phyloP scores from a whole-genome alignment of 2,329 filamentous ascomycete genomes.

The Calonectria multiphialidica region DNA sequence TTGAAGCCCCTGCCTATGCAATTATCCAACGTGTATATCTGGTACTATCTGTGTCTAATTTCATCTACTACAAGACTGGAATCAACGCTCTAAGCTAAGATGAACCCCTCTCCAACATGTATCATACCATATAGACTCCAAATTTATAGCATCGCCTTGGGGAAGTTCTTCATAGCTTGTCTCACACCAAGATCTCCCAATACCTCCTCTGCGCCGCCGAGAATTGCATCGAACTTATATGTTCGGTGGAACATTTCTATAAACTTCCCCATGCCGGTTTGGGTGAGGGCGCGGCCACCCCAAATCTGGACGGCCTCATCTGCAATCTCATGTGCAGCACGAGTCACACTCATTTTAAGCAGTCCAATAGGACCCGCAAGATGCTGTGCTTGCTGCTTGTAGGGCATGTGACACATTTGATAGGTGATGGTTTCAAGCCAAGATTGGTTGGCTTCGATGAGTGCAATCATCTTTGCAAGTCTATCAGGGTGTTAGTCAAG shows the following conservation, averaged over 20 bases:
- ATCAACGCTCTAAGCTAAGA: no score
- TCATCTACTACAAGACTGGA: no score
- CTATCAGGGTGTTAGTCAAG: not conserved
- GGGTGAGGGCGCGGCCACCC: constrained; percentile 83
- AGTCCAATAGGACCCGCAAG: constrained; percentile 86
- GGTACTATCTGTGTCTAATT: no score
- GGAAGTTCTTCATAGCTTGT: not conserved
- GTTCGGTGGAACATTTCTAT: constrained; percentile 88
- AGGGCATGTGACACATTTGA: constrained; percentile 89
- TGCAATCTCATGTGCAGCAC: constrained; percentile 84
- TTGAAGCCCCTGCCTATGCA: no score
- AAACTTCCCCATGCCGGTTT: constrained; percentile 84
- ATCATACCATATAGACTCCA: not conserved
- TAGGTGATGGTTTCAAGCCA: constrained; percentile 90
- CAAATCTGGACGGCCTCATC: constrained; percentile 90
- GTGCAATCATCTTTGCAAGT: constrained; percentile 87
- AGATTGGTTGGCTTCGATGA: constrained; percentile 83
- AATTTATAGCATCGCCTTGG: not conserved
- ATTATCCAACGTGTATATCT: no score
- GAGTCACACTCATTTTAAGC: constrained; percentile 82
- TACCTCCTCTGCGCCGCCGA: constrained; percentile 82
- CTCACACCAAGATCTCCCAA: not conserved
- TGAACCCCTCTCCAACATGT: no score
- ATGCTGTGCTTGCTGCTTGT: constrained; percentile 78
- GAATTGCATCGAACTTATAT: constrained; percentile 84